Evolutionary conservation across 768 basidiomycete species (phyloP).

Genomic region (Podaxis carcinomalis): DNA sequence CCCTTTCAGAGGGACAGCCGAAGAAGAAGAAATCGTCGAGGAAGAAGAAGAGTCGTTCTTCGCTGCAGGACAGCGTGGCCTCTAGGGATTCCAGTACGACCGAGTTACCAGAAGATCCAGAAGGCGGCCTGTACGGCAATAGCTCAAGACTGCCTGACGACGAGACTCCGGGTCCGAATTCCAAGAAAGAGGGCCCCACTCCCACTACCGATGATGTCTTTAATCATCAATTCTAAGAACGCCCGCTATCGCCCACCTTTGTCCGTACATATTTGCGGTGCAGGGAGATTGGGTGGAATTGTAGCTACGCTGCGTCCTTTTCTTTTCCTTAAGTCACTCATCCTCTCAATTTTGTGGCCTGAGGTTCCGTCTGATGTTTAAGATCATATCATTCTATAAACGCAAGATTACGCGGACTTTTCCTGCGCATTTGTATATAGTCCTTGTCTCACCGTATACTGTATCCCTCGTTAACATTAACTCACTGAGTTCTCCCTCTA

Average conservation of each 20-base stretch:
- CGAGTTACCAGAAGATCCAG: constrained; percentile 70
- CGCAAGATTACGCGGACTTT: not conserved
- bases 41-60: constrained; percentile 57
- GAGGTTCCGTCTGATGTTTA: not conserved
- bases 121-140: constrained; percentile 61
- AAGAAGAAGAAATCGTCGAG: constrained; percentile 42
- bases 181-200: constrained; percentile 16
- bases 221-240: constrained; percentile 57
- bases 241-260: not conserved
- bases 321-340: not conserved
- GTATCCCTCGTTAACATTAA: not conserved
- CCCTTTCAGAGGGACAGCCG: constrained; percentile 39
- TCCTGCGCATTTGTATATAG: not conserved
- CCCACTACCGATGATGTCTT: constrained; percentile 51
- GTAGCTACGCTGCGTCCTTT: not conserved
- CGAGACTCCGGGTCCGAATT: constrained; percentile 13
- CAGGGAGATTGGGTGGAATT: not conserved
- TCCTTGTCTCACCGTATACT: not conserved
- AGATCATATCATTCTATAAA: not conserved
- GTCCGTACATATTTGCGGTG: not conserved
- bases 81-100: constrained; percentile 36
- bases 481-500: not conserved
- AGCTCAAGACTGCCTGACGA: constrained; percentile 15
- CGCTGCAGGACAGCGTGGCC: constrained; percentile 24
- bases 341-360: not conserved